Evolutionary conservation across 1,284 basidiomycete genomes (phyloP).

Genomic region (Boletus albobrunnescens): DNA sequence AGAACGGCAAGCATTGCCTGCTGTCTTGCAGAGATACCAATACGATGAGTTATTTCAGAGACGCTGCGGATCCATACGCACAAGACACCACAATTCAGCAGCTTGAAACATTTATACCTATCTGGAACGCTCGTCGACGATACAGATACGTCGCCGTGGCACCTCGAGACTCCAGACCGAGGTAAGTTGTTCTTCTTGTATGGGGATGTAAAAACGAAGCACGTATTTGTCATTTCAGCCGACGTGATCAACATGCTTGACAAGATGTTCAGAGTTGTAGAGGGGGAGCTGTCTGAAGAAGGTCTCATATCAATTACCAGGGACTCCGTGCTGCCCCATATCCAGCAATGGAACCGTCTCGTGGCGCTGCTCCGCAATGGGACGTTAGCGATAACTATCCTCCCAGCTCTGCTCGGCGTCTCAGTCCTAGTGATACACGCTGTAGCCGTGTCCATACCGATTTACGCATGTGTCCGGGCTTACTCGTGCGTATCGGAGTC

Average conservation of each 20-base stretch:
- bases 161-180: no score
- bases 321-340: slow-evolving; percentile 14
- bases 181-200: no score
- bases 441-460: slow-evolving; percentile 1
- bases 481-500: slow-evolving; percentile 15
- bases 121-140: not conserved
- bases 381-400: not conserved
- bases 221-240: slow-evolving; percentile 1
- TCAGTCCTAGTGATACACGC: slow-evolving; percentile 16
- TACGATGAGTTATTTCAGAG: slow-evolving; percentile 7
- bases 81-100: not conserved
- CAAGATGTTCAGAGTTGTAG: slow-evolving; percentile 21
- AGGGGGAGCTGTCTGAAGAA: slow-evolving; percentile 22
- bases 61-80: slow-evolving; percentile 1
- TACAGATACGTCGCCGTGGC: no score
- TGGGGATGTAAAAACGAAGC: not conserved
- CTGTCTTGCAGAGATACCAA: not conserved
- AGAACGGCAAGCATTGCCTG: slow-evolving; percentile 10
- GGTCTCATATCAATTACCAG: slow-evolving; percentile 18
- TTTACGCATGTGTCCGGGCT: slow-evolving; percentile 11
- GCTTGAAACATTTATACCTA: not conserved
- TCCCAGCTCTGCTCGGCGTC: slow-evolving; percentile 19
- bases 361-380: slow-evolving; percentile 3
- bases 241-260: slow-evolving; percentile 20
- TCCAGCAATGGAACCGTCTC: slow-evolving; percentile 20